Base-by-base conservation (phyloP, 1,284 basidiomycete species). In the Microbotryomycetes sp. region DNA sequence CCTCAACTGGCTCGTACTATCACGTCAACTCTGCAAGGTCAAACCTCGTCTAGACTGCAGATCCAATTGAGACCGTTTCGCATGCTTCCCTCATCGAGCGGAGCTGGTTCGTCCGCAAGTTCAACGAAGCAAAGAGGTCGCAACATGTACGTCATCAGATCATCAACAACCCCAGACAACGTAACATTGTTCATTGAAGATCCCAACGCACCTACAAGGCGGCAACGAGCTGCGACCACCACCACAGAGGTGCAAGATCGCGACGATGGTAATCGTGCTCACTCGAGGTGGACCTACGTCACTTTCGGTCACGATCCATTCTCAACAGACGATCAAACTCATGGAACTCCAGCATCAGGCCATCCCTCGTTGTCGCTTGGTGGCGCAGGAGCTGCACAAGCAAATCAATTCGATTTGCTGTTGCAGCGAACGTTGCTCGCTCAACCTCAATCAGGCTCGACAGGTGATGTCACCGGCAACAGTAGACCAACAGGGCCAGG, bases 91-190 rank as follows among this genome's bases (percentile, higher is more conserved):
- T 50, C 63, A 14, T 56, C 65, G 1, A 53, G 64, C 5, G 59
- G 63, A 4, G 56, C 23, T 54, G 23, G 22, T n/a, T n/a, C n/a
- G n/a, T n/a, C n/a, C 49, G 50, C 26, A 54, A 48, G 36, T 25
- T 31, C 19, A 28, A 50, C 32, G 22, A 47, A 49, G 22, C n/a
- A 59, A 47, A 48, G 49, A 58, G 25, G 65, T 6, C 28, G 68
- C 42, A 67, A 64, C 62, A 54, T 69, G 59, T 69, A 60, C 36
- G 62, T 69, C 36, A 36, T 65, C 22, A 23, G 68, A n/a, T 52
- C 6, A 22, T 67, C 36, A 56, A 53, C 25, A 45, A 30, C 6
- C 15, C 16, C 3, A 15, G 68, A 69, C 28, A n/a, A 36, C 14
- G 52, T 63, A 46, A 48, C 29, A 12, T 51, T 69, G 22, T 48